Base-by-base conservation (phyloP, 2,329 filamentous ascomycete genomes). In the Cucurbitaria berberidis region DNA sequence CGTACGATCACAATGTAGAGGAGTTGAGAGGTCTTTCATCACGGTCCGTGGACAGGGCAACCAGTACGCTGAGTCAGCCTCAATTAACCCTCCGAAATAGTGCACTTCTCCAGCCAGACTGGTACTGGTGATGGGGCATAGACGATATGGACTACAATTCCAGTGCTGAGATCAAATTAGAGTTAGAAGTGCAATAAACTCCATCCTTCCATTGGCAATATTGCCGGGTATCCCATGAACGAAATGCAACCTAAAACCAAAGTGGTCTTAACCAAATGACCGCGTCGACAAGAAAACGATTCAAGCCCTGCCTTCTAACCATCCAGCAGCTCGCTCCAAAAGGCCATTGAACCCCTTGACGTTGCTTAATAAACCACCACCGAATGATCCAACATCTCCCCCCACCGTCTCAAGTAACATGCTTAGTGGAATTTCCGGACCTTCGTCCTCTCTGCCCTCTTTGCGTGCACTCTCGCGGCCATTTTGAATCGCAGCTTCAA, bases 401-500 rank as follows among this genome's bases (percentile, higher is more conserved):
- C 64, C 65, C 4, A 74, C 62, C 15, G 54, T 65, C 13, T 69
- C 63, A 6, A 73, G 61, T 35, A 71, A 49, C 64, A 73, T 69
- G 34, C 66, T 69, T 15, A 76, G 41, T 13, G 68, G 67, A 0
- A 73, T 48, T 4, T 70, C 55, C 1, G 70, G 70, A 3, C 70
- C 73, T 44, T 76, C 73, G 8, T 66, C 51, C 41, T 73, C 67
- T 44, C 70, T 60, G 6, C 60, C 63, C 45, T 74, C 63, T 16
- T 57, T 55, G 42, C 55, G 53, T 36, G 73, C 74, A 41, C 56
- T 67, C 35, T 70, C 66, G 40, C 66, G 67, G 5, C 74, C 73
- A 6, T 66, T 67, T 18, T 68, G 62, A 15, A 77, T 64, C 2
- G 74, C 74, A n/a, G 65, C 60, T 46, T 76, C 69, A 10, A 77